Base-by-base conservation (phyloP, 768 basidiomycete species). In the Neoboletus subvelutipes region DNA sequence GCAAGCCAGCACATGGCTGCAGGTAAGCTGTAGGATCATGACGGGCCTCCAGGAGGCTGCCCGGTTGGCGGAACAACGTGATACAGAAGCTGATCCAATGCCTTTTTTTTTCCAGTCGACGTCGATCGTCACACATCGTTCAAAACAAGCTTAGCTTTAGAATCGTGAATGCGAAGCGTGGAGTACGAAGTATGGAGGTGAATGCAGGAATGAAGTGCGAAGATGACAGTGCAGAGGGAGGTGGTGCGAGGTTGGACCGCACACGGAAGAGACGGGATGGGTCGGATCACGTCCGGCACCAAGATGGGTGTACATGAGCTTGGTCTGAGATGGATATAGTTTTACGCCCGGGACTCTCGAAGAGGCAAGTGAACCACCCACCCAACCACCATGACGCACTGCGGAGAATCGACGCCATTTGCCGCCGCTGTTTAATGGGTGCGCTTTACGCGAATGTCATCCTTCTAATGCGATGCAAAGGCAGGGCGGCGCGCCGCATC, bases 1-100 rank as follows among this genome's bases (percentile, higher is more conserved):
- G 54, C 54, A 54, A 50, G 59, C 11, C 20, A n/a, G 6, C 17
- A 5, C n/a, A 26, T 29, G 52, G 26, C 31, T 26, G 43, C 58
- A 39, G 57, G 43, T 28, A 34, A 56, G 37, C 61, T 65, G 62
- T 64, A 61, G 62, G 58, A 64, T 60, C 65, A 67, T 24, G 51
- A 60, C 64, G 65, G 64, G 37, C 61, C 22, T 55, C 61, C 64
- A 56, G 41, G 34, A 54, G 45, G 42, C 36, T 51, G 29, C 42
- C 58, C 54, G 56, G 54, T 15, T 39, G 33, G 34, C 65, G 58
- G 64, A 65, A 67, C 65, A 53, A 60, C 29, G 61, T 41, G 53
- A 64, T 26, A 26, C 31, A 51, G 45, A 56, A 46, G 45, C 55
- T 50, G 63, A 65, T 36, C 29, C 63, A 50, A 43, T 34, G 10